A percentile compares a stretch with the other conserved stretches of the same genome.
Evolutionary conservation across 148 eudicot genomes (phyloP).

Genomic region (Salicornia ramosissima): DNA sequence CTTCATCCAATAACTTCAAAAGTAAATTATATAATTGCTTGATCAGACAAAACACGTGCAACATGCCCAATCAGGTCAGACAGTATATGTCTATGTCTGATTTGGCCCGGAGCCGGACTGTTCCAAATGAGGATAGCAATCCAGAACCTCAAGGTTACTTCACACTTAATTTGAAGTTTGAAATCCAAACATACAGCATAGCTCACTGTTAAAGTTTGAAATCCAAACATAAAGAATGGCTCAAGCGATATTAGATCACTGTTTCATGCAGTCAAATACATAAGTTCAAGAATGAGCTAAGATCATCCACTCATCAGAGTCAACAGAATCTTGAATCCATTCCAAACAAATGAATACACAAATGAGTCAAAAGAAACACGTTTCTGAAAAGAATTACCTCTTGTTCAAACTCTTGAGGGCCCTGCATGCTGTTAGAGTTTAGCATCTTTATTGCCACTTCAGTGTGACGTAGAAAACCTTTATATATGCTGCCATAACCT

Average conservation of each 20-base stretch:
- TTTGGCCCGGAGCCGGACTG: no score
- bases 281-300: neutral
- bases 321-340: neutral
- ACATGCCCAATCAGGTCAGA: no score
- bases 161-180: neutral
- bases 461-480: slow-evolving; percentile 60
- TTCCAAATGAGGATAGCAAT: no score
- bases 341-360: neutral
- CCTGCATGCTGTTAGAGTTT: slow-evolving; percentile 54
- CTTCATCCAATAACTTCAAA: no score
- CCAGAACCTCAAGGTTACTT: no score
- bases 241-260: neutral
- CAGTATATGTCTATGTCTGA: no score
- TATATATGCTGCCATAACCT: slow-evolving; percentile 66
- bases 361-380: neutral
- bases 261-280: neutral
- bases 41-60: no score
- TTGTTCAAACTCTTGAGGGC: slow-evolving; percentile 67
- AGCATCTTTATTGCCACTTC: slow-evolving; percentile 75
- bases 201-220: neutral
- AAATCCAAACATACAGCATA: neutral
- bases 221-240: neutral
- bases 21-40: no score
- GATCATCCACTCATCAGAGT: neutral
- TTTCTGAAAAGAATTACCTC: slow-evolving; percentile 45